Evolutionary conservation across 2,329 filamentous ascomycete genomes (phyloP).

Genomic region (Fonsecaea monophora): DNA sequence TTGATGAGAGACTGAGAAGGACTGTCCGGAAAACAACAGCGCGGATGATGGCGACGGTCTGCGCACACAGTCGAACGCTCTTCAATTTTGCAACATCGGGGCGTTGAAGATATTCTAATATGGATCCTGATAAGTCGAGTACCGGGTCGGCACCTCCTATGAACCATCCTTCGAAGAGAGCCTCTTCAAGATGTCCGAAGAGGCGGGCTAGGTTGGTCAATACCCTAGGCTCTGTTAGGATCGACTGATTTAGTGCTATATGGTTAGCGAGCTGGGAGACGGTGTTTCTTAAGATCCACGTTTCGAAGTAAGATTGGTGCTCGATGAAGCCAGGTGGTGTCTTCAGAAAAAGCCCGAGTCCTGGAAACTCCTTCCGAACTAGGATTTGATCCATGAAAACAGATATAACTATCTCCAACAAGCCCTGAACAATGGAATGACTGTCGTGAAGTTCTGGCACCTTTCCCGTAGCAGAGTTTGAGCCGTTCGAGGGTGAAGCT

Average conservation of each 20-base stretch:
- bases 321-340: slow-evolving; percentile 92
- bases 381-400: slow-evolving; percentile 88
- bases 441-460: slow-evolving; percentile 62
- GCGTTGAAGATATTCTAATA: slow-evolving; percentile 87
- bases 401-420: slow-evolving; percentile 77
- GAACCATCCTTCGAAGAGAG: slow-evolving; percentile 96
- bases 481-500: slow-evolving; percentile 60
- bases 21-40: slow-evolving; percentile 79
- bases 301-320: slow-evolving; percentile 94
- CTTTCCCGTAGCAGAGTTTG: slow-evolving; percentile 49
- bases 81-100: slow-evolving; percentile 82
- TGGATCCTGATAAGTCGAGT: slow-evolving; percentile 82
- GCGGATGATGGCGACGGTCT: slow-evolving; percentile 78
- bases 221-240: slow-evolving; percentile 79
- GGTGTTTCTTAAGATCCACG: slow-evolving; percentile 79
- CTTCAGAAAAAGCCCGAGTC: slow-evolving; percentile 83
- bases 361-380: slow-evolving; percentile 85
- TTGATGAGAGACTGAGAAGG: slow-evolving; percentile 80
- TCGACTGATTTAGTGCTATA: slow-evolving; percentile 73
- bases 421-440: slow-evolving; percentile 74
- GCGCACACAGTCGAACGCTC: slow-evolving; percentile 86
- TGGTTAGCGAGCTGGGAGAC: slow-evolving; percentile 73
- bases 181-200: slow-evolving; percentile 80
- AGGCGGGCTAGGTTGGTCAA: slow-evolving; percentile 87
- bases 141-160: slow-evolving; percentile 82